These are phyloP conservation scores for Celoporthe dispersa DNA, from an alignment of 2,329 filamentous ascomycete genomes.

Conservation along the genomic window DNA sequence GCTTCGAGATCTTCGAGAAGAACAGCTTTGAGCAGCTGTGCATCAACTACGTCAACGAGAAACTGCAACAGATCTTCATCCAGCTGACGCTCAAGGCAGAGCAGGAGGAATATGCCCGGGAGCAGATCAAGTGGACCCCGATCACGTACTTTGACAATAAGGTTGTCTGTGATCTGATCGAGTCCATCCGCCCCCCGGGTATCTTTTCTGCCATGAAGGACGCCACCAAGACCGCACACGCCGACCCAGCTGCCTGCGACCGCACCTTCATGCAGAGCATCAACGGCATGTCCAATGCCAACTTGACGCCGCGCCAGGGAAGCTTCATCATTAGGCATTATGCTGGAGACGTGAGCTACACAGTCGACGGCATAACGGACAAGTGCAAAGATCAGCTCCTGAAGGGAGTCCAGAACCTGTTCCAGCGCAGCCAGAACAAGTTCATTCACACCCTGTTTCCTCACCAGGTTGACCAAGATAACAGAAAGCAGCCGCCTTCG, in stretches of 20 bases:
- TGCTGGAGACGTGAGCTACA: slow-evolving; percentile 93
- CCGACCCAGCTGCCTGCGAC: slow-evolving; percentile 91
- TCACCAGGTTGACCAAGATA: slow-evolving; percentile 91
- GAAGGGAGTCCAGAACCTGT: slow-evolving; percentile 89
- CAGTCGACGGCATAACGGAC: slow-evolving; percentile 95
- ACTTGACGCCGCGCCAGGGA: slow-evolving; percentile 89
- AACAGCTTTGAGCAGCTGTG: slow-evolving; percentile 99
- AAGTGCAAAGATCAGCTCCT: slow-evolving; percentile 99
- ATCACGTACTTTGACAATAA: slow-evolving; percentile 99
- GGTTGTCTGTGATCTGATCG: slow-evolving; percentile 95
- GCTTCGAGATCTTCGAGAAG: slow-evolving; percentile 98
- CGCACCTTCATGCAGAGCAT: slow-evolving; percentile 93
- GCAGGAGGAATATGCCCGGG: slow-evolving; percentile 94
- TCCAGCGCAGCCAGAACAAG: slow-evolving; percentile 79
- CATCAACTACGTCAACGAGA: slow-evolving; percentile 99
- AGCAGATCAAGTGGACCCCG: slow-evolving; percentile 97
- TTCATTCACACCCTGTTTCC: slow-evolving; percentile 93
- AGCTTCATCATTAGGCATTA: slow-evolving; percentile 99
- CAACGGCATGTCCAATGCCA: slow-evolving; percentile 87
- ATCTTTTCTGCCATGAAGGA: slow-evolving; percentile 97
- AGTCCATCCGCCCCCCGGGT: slow-evolving; percentile 86
- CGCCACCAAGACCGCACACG: slow-evolving; percentile 96
- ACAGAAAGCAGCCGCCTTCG: slow-evolving; percentile 90
- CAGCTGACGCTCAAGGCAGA: slow-evolving; percentile 95
- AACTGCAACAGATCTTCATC: slow-evolving; percentile 98